phyloP scores from a whole-genome alignment of 1,284 basidiomycete genomes.

The Sanghuangporus baumii region DNA sequence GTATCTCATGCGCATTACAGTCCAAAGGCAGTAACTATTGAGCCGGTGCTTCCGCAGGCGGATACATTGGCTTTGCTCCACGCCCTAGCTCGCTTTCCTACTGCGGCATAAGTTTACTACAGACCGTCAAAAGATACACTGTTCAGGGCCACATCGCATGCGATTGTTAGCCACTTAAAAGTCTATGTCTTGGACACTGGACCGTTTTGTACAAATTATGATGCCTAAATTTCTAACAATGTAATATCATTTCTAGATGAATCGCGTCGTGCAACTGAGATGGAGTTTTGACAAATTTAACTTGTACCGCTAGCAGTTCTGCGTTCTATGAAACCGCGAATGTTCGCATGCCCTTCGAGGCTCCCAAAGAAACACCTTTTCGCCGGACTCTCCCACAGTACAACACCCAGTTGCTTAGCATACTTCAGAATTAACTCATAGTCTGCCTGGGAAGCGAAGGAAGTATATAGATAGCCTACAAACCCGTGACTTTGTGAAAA shows the following conservation, averaged over 20 bases:
- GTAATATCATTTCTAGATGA: neutral
- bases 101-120: neutral
- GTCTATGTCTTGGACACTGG: neutral
- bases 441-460: conserved; percentile 82
- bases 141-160: neutral
- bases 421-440: conserved; percentile 86
- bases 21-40: neutral
- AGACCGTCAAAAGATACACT: neutral
- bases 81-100: neutral
- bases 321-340: conserved; percentile 75
- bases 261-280: neutral
- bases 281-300: neutral
- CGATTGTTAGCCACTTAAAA: neutral
- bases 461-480: conserved; percentile 81
- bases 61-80: neutral
- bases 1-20: neutral
- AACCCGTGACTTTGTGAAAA: neutral
- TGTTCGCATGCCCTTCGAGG: conserved; percentile 72
- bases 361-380: conserved; percentile 83
- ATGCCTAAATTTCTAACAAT: neutral
- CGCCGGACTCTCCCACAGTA: conserved; percentile 69
- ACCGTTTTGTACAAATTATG: neutral
- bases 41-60: neutral
- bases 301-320: conserved; percentile 34
- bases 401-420: conserved; percentile 75